These are phyloP conservation scores for Candida khao-thaluensis DNA, from an alignment of 805 yeast genomes.

Conservation along the genomic window DNA sequence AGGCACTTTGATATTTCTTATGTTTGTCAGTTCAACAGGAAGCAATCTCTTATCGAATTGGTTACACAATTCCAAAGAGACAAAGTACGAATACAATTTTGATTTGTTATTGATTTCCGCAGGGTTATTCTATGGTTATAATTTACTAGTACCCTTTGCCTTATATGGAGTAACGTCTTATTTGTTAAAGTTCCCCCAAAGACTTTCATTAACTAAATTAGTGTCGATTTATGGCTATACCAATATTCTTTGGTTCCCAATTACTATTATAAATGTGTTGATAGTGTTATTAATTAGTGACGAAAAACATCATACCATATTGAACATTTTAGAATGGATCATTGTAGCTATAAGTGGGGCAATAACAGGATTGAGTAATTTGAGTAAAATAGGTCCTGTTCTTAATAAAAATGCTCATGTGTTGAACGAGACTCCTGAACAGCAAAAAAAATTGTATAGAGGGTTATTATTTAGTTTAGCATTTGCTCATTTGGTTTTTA, in stretches of 20 bases:
- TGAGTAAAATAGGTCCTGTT: conserved; percentile 44
- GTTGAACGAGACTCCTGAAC: conserved; percentile 27
- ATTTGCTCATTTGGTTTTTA: conserved; percentile 54
- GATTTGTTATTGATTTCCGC: conserved; percentile 66
- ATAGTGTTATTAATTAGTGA: conserved; percentile 50
- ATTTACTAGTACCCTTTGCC: conserved; percentile 58
- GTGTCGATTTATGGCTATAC: conserved; percentile 84
- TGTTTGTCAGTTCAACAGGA: conserved; percentile 74
- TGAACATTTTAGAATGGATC: conserved; percentile 61
- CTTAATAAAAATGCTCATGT: conserved; percentile 35
- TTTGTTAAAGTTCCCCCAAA: conserved; percentile 49
- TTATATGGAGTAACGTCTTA: conserved; percentile 55
- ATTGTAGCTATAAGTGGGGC: conserved; percentile 59
- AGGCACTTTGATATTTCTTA: conserved; percentile 69
- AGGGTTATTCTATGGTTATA: conserved; percentile 73
- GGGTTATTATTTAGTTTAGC: conserved; percentile 42
- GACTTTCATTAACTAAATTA: conserved; percentile 54
- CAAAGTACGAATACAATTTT: conserved; percentile 58
- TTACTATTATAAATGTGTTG: conserved; percentile 59
- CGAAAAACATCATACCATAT: conserved; percentile 30
- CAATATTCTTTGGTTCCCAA: conserved; percentile 82
- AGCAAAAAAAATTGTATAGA: conserved; percentile 32
- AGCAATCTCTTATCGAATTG: conserved; percentile 62
- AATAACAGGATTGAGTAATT: conserved; percentile 57
- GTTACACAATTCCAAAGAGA: conserved; percentile 42